These are phyloP conservation scores for Kazachstania sp. DNA, from an alignment of 1,139 yeast species.

Conservation along the genomic window DNA sequence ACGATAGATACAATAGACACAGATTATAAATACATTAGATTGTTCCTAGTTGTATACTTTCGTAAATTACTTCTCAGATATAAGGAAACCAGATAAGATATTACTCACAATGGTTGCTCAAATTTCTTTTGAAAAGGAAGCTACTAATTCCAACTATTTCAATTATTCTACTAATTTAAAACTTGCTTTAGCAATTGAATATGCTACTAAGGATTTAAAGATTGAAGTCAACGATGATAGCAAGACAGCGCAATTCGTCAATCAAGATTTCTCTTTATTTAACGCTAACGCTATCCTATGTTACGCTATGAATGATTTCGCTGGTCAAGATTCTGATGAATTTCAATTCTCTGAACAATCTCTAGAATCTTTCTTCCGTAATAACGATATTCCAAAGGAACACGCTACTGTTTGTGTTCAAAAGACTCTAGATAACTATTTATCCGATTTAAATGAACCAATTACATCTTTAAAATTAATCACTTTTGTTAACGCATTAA, in stretches of 20 bases:
- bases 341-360: constrained; percentile 32
- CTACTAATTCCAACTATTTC: not conserved
- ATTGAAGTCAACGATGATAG: not conserved
- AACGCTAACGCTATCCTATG: constrained; percentile 81
- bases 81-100: too few relatives aligned
- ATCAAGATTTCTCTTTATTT: constrained; percentile 36
- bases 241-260: constrained; percentile 11
- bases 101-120: not conserved
- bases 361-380: constrained; percentile 24
- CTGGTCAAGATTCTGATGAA: constrained; percentile 32
- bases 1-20: too few relatives aligned
- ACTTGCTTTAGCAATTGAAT: constrained; percentile 42
- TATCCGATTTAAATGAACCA: constrained; percentile 18
- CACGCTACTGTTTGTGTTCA: constrained; percentile 27
- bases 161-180: constrained; percentile 46
- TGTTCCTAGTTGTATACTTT: too few relatives aligned
- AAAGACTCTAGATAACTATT: constrained; percentile 30
- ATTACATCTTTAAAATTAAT: constrained; percentile 29
- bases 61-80: too few relatives aligned
- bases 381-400: constrained; percentile 14
- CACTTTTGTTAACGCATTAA: constrained; percentile 31
- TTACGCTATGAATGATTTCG: constrained; percentile 47
- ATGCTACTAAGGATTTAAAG: constrained; percentile 15
- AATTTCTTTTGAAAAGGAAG: constrained; percentile 3
- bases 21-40: too few relatives aligned